Base-by-base conservation (phyloP, 495 filamentous ascomycete genomes). In the Aspergillus panamensis region DNA sequence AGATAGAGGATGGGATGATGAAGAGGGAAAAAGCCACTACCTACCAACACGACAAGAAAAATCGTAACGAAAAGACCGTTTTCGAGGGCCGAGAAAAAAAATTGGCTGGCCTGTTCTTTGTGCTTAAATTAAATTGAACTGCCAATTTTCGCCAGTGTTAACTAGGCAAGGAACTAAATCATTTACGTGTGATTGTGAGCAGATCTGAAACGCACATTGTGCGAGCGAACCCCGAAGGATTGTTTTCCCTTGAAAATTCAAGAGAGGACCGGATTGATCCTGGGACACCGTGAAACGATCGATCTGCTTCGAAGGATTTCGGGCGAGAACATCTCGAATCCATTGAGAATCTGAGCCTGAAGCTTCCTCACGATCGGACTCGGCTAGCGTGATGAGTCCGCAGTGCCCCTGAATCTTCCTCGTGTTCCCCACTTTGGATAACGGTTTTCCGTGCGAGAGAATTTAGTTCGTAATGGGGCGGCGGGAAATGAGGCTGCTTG, bases 111-210 rank as follows among this genome's bases (percentile, higher is more conserved):
- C 42, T 43, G 42, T 51, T 52, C 47, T 63, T 57, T 50, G 48
- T 59, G 61, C 37, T 59, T 32, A 63, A 56, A 59, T 63, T 59
- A 59, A 58, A 48, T 25, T 40, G 48, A 51, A 44, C 29, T 51
- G 49, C 55, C 53, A 59, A 60, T 57, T 40, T 57, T 48, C 39
- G 50, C 48, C 37, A 58, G 35, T 17, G 40, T 19, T 42, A 31
- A 39, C 56, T 58, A 58, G 48, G 33, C 37, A 33, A 39, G 30
- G 47, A 25, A 52, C 56, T 58, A 58, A 47, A 43, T 52, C 42
- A 45, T 48, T 48, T 58, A 52, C 45, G 60, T 48, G 44, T 50
- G 31, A 51, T 59, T 54, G 48, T 53, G 45, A 53, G 47, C 40
- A 54, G 50, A 53, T 44, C 57, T 63, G 61, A 54, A 61, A 54